Base-by-base conservation (phyloP, 495 filamentous ascomycete genomes). In the Staphylotrichum longicolle region DNA sequence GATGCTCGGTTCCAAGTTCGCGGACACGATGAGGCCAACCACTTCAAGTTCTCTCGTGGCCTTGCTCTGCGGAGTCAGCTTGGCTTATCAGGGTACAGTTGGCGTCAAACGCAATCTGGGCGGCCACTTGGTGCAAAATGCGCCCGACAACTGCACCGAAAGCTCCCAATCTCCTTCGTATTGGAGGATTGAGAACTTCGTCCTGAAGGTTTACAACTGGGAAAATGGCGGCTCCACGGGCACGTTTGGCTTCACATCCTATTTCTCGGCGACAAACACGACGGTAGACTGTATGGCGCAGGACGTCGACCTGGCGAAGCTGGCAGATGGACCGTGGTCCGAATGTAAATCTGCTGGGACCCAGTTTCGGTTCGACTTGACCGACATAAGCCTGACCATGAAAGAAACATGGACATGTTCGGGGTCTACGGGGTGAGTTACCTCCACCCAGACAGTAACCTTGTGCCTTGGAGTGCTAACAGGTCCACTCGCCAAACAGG, bases 141-240 rank as follows among this genome's bases (percentile, higher is more conserved):
- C 46, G 20, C 20, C 15, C 15, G 46, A 48, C 46, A 48, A 48
- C 9, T 48, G 46, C 15, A 48, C 46, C 46, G 46, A 48, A 48
- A 48, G 15, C 46, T 48, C 46, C 15, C 46, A 48, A 48, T 48
- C 46, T 30, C 46, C 46, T 30, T 30, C 46, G 15, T 48, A 48
- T 48, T 48, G 46, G 46, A 48, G 20, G 9, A 48, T 48, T 48
- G 46, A 48, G 15, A 27, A 48, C 46, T 48, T 48, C 46, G 20
- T 48, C 15, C 46, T 48, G 10, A 48, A 48, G 20, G 46, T 48
- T 27, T 48, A 48, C 46, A 48, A 48, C 46, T 48, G 46, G 46
- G 46, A 48, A 27, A 48, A 30, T 27, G 46, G 46, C 46, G 46
- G 46, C 46, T 48, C 46, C 46, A 48, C 20, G 46, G 46, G 46